A percentile compares a stretch with the other conserved stretches of the same genome.
These are phyloP conservation scores for Cyberlindnera bimundalis DNA, from an alignment of 805 yeast species.

Conservation along the genomic window DNA sequence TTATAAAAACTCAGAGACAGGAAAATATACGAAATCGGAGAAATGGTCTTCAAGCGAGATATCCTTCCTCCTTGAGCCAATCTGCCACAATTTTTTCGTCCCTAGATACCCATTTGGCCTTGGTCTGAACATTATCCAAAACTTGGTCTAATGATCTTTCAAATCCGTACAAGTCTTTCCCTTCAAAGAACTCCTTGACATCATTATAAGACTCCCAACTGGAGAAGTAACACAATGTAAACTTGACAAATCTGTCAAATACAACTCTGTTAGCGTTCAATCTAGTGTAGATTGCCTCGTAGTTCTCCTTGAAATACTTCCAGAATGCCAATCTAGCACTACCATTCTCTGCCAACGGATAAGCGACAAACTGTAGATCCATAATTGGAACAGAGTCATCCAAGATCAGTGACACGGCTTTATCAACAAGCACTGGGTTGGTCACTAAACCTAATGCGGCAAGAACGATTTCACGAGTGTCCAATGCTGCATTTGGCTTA, in stretches of 20 bases:
- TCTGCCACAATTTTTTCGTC: conserved; percentile 45
- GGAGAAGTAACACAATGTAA: conserved; percentile 59
- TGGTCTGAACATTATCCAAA: conserved; percentile 53
- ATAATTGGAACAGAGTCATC: conserved; percentile 60
- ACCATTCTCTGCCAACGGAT: conserved; percentile 57
- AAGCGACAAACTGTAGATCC: conserved; percentile 73
- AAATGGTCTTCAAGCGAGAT: not conserved
- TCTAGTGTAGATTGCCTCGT: conserved; percentile 59
- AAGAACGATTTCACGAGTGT: conserved; percentile 66
- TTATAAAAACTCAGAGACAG: too few species aligned
- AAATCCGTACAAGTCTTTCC: conserved; percentile 55
- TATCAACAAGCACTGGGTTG: conserved; percentile 46
- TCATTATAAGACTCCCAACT: conserved; percentile 46
- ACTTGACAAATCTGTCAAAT: conserved; percentile 68
- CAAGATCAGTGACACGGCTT: conserved; percentile 50
- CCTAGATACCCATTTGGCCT: conserved; percentile 55
- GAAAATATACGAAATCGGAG: too few species aligned
- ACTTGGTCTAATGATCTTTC: conserved; percentile 63
- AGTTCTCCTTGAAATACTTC: conserved; percentile 66
- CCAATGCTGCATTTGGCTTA: conserved; percentile 53
- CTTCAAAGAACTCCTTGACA: conserved; percentile 46
- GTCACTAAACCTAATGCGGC: conserved; percentile 61
- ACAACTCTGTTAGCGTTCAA: conserved; percentile 78
- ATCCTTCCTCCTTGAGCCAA: conserved; percentile 38
- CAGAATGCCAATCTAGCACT: conserved; percentile 66